phyloP scores from a whole-genome alignment of 495 filamentous ascomycete genomes.

The Margaritispora aquatica region DNA sequence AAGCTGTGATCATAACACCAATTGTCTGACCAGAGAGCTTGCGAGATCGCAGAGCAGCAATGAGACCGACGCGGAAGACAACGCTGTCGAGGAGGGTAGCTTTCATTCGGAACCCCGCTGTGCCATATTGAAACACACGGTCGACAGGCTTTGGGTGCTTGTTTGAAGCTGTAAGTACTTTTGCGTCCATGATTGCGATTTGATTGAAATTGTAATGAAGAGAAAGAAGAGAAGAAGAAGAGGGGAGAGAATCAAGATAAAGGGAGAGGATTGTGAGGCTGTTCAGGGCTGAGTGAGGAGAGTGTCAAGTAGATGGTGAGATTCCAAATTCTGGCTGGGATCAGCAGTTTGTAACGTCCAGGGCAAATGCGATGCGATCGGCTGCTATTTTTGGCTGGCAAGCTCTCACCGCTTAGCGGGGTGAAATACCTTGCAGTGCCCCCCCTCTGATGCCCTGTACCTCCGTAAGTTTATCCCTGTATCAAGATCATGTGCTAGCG shows the following conservation, averaged over 20 bases:
- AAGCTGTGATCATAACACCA: constrained; percentile 98
- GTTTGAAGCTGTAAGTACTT: constrained; percentile 53
- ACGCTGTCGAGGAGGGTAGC: constrained; percentile 76
- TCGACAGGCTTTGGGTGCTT: constrained; percentile 64
- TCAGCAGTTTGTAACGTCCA: background rate
- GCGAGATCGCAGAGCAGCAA: constrained; percentile 85
- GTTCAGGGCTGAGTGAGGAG: background rate
- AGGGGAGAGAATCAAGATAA: background rate
- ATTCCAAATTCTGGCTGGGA: background rate
- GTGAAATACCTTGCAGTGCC: background rate
- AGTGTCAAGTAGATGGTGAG: background rate
- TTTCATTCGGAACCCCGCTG: constrained; percentile 68
- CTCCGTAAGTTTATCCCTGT: background rate
- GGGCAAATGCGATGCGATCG: background rate
- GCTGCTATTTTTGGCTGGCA: background rate
- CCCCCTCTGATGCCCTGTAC: background rate
- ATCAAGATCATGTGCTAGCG: background rate
- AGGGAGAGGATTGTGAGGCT: background rate
- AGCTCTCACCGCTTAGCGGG: constrained; percentile 4
- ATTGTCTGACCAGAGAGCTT: constrained; percentile 85
- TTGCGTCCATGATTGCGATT: constrained; percentile 25
- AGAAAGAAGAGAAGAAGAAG: background rate
- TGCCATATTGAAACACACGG: constrained; percentile 83
- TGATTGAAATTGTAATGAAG: background rate
- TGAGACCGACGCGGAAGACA: constrained; percentile 81